phyloP scores from a whole-genome alignment of 257 asterid genomes.

The Henckelia pumila region DNA sequence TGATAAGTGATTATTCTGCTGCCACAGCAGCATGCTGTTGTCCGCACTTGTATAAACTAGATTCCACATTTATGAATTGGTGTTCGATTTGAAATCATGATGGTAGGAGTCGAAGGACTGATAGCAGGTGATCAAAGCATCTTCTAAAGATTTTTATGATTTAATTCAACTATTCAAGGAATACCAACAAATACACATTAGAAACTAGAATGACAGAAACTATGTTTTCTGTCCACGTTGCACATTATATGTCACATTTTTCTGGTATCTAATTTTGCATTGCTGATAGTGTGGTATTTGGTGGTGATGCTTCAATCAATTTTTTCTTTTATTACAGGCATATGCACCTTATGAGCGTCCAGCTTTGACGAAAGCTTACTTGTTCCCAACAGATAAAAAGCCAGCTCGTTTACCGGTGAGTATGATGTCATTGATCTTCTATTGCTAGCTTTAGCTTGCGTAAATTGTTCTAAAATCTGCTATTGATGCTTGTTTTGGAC shows the following conservation, averaged over 20 bases:
- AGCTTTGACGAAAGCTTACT: constrained; percentile 85
- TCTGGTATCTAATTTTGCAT: neutral
- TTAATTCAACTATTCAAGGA: neutral
- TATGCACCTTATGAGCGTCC: constrained; percentile 95
- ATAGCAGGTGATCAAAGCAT: neutral
- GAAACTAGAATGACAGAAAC: neutral
- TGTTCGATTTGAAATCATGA: neutral
- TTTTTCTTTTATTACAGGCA: constrained; percentile 46
- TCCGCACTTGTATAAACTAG: neutral
- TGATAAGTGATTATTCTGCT: too few species aligned
- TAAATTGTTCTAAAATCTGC: neutral
- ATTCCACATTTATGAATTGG: neutral
- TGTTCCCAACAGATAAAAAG: constrained; percentile 82
- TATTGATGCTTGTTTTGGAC: neutral
- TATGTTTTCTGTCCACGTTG: neutral
- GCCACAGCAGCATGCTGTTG: neutral
- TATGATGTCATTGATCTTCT: constrained; percentile 20
- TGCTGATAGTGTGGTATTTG: neutral
- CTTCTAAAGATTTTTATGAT: neutral
- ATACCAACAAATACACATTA: too few species aligned
- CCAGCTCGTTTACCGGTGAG: constrained; percentile 97
- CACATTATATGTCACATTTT: neutral
- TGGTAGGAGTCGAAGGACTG: neutral
- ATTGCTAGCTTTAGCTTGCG: neutral
- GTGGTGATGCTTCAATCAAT: constrained; percentile 1